A percentile compares a stretch with the other conserved stretches of the same genome.
These are phyloP conservation scores for Penicillium sp. DNA, from an alignment of 2,329 filamentous ascomycete genomes.

Conservation along the genomic window DNA sequence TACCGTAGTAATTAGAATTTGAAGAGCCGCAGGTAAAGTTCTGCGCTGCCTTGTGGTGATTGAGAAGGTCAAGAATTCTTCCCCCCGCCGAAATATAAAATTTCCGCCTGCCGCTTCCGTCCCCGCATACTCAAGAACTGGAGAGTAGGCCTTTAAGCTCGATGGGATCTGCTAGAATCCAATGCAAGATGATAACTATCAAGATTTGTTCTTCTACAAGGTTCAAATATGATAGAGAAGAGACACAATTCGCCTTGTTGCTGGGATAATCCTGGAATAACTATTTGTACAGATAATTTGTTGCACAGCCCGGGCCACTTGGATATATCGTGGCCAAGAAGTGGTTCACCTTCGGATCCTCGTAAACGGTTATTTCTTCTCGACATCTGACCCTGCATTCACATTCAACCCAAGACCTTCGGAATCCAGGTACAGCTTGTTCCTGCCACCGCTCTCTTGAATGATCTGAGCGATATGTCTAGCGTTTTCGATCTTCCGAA, in stretches of 20 bases:
- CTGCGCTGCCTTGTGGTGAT: neutral
- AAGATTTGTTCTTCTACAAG: neutral
- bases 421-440: constrained; percentile 91
- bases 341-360: constrained; percentile 1
- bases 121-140: constrained; percentile 25
- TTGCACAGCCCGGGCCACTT: constrained; percentile 25
- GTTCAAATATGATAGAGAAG: constrained; percentile 30
- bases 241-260: constrained; percentile 38
- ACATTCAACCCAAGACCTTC: constrained; percentile 93
- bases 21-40: constrained; percentile 6
- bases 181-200: neutral
- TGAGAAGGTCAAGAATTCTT: neutral
- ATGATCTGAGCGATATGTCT: constrained; percentile 84
- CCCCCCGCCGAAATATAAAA: constrained; percentile 29
- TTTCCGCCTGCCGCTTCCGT: constrained; percentile 37
- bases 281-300: constrained; percentile 43
- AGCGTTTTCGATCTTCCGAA: constrained; percentile 98
- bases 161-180: neutral
- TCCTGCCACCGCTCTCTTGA: constrained; percentile 83
- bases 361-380: constrained; percentile 35
- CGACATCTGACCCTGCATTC: constrained; percentile 40
- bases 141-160: neutral
- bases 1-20: neutral
- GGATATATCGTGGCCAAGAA: neutral
- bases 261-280: constrained; percentile 35